Evolutionary conservation across 164 flowering plant genomes (phyloP).

Genomic region (Aristolochia contorta): DNA sequence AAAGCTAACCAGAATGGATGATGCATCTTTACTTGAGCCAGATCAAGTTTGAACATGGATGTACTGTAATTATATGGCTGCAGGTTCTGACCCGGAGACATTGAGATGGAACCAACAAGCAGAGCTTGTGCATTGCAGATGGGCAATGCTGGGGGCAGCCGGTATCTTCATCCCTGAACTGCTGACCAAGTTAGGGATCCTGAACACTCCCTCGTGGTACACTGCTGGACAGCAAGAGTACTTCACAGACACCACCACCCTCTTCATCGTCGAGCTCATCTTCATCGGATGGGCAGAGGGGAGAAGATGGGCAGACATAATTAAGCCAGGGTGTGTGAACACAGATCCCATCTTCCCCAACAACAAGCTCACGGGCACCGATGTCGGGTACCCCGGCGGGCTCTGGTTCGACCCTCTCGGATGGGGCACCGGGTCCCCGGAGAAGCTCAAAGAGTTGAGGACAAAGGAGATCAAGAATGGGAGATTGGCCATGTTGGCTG

Average conservation of each 20-base stretch:
- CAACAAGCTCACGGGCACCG: conserved; percentile 98
- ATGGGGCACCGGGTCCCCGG: conserved; percentile 77
- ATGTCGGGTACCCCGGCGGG: conserved; percentile 97
- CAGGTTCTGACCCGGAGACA: conserved; percentile 87
- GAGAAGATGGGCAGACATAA: conserved; percentile 49
- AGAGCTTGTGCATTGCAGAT: conserved; percentile 94
- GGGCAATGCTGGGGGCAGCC: conserved; percentile 99
- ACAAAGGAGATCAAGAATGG: conserved; percentile 97
- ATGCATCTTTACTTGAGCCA: background rate
- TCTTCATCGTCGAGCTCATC: conserved; percentile 74
- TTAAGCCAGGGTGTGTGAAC: conserved; percentile 91
- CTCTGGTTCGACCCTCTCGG: conserved; percentile 97
- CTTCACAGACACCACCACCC: conserved; percentile 95
- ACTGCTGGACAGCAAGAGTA: conserved; percentile 83
- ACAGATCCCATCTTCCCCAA: conserved; percentile 95
- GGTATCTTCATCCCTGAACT: conserved; percentile 98
- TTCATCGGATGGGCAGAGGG: conserved; percentile 83
- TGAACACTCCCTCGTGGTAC: conserved; percentile 99
- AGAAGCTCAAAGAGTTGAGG: conserved; percentile 81
- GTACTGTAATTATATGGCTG: background rate
- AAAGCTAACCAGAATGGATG: no score
- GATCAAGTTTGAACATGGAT: background rate
- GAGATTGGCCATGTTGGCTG: conserved; percentile 94
- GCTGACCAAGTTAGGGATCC: conserved; percentile 78
- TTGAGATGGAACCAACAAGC: conserved; percentile 83